These are phyloP conservation scores for Simplicillium sp. DNA, from an alignment of 2,329 filamentous ascomycete genomes.

Conservation along the genomic window DNA sequence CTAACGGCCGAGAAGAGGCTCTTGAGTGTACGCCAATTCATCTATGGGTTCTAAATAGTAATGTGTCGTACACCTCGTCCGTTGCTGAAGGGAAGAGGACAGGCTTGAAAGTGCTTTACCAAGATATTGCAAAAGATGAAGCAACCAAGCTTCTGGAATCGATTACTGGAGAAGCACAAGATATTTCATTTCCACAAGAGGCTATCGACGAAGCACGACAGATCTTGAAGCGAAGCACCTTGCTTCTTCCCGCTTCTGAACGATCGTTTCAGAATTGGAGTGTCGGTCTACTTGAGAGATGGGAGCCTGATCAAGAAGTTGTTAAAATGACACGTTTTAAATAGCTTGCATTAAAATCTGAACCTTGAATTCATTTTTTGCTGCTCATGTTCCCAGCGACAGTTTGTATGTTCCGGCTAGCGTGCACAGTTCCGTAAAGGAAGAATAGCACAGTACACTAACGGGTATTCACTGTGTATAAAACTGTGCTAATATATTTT, in stretches of 20 bases:
- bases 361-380: too few species aligned
- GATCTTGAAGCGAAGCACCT: slow-evolving; percentile 37
- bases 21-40: slow-evolving; percentile 23
- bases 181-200: slow-evolving; percentile 42
- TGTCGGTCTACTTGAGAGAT: slow-evolving; percentile 49
- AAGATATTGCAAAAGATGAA: slow-evolving; percentile 28
- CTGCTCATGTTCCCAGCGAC: too few species aligned
- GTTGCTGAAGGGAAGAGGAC: slow-evolving; percentile 14
- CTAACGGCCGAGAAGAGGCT: not conserved
- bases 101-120: slow-evolving; percentile 45
- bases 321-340: too few species aligned
- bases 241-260: slow-evolving; percentile 44
- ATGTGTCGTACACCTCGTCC: slow-evolving; percentile 41
- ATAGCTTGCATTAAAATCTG: too few species aligned
- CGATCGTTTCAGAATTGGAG: slow-evolving; percentile 56
- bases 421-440: too few species aligned
- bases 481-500: too few species aligned
- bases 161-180: slow-evolving; percentile 47
- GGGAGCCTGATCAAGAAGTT: slow-evolving; percentile 8
- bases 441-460: too few species aligned
- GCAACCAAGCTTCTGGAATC: slow-evolving; percentile 40
- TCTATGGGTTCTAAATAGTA: slow-evolving; percentile 48
- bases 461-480: too few species aligned
- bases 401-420: too few species aligned
- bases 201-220: slow-evolving; percentile 35